Evolutionary conservation across 768 basidiomycete genomes (phyloP).

Genomic region (Lentinula lateritia): DNA sequence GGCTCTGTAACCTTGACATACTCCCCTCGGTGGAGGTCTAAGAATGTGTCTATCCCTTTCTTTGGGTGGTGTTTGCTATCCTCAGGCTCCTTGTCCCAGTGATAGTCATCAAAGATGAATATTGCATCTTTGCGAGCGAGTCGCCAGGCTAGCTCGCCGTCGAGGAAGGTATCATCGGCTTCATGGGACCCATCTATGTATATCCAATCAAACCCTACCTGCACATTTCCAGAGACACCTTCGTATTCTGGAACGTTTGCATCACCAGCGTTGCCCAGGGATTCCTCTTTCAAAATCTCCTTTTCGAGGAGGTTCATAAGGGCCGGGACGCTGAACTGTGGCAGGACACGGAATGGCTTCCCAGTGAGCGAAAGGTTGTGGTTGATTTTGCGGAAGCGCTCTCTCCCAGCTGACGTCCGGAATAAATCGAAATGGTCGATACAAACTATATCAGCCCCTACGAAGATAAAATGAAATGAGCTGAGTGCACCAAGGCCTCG

Average conservation of each 20-base stretch:
- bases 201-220: slow-evolving; percentile 51
- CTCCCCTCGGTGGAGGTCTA: slow-evolving; percentile 43
- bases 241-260: neutral
- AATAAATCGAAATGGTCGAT: slow-evolving; percentile 58
- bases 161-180: slow-evolving; percentile 56
- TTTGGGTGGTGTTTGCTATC: slow-evolving; percentile 49
- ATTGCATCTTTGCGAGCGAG: slow-evolving; percentile 44
- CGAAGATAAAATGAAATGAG: neutral
- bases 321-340: slow-evolving; percentile 49
- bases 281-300: slow-evolving; percentile 23
- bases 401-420: slow-evolving; percentile 38
- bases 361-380: slow-evolving; percentile 45
- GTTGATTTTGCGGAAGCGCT: slow-evolving; percentile 34
- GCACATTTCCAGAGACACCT: neutral
- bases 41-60: slow-evolving; percentile 51
- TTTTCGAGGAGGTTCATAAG: slow-evolving; percentile 42
- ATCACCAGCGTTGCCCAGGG: neutral
- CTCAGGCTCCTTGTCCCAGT: slow-evolving; percentile 43
- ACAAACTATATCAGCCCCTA: slow-evolving; percentile 34
- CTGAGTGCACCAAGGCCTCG: neutral
- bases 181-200: slow-evolving; percentile 58
- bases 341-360: slow-evolving; percentile 37
- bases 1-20: slow-evolving; percentile 33
- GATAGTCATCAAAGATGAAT: slow-evolving; percentile 55
- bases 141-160: slow-evolving; percentile 55